Evolutionary conservation across 306 rosid species (phyloP), one percentile per base, ranked within the genome.

Genomic region (Luffa acutangula): DNA sequence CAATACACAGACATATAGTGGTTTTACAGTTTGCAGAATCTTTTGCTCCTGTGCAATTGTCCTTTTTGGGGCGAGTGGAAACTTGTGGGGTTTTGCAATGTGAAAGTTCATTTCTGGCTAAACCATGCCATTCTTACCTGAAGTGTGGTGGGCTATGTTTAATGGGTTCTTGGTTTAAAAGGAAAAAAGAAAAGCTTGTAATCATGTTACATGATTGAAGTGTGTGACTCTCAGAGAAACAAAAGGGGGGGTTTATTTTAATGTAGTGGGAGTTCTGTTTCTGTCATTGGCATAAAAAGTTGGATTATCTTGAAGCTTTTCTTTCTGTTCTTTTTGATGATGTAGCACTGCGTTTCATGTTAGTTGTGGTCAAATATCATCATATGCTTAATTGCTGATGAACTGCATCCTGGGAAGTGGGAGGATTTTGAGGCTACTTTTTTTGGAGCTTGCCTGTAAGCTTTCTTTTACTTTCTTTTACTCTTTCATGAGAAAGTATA

Each of bases 161-260:
- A 53, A 57, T 37, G 18, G 77, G 72, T 65, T 54, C 13, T 14
- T 12, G 42, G 77, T 46, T 72, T 7, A 72, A 65, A 76, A 62
- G 88, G 87, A 64, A 60, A 71, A 60, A 76, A 84, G 42, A 76
- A 7, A 84, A 85, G 71, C 88, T 79, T 75, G 77, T 85, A 73
- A 85, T 83, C 78, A 85, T 77, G 67, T 79, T 85, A 83, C 64
- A 85, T 84, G 83, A 91, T 89, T 89, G 78, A 79, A 77, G 67
- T 56, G 86, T 86, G 85, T 85, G 82, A 83, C 83, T 83, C 57
- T 81, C 79, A 65, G 81, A 79, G 76, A 65, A 78, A 83, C 46
- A 62, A 77, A 83, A 71, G 70, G 4, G 65, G 49, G 31, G 39
- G 49, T 79, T 58, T 76, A 58, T 81, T 77, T 77, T 56, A 72